Base-by-base conservation (phyloP, 805 yeast species). In the Clavispora santaluciae region DNA sequence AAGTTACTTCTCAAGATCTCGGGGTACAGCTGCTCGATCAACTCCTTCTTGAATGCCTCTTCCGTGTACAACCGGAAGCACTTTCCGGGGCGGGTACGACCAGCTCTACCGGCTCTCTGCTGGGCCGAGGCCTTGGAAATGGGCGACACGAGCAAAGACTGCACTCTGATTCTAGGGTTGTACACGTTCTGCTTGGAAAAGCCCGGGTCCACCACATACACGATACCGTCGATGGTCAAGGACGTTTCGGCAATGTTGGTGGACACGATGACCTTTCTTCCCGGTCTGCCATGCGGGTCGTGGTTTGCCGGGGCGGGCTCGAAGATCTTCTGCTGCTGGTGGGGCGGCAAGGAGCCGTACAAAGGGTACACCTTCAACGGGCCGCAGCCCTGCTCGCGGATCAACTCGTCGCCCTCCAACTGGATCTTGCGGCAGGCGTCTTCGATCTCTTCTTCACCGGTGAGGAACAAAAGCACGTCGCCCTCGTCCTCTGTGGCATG, bases 41-140 rank as follows among this genome's bases (percentile, higher is more conserved):
- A 73, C 62, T 93, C 98, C 59, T 86, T 85, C 59, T 88, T 81
- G 73, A 88, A 91, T 1, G 98, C 97, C 55, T 89, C 97, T 61
- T 93, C 97, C 1, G 99, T 93, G 68, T 91, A 91, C 40, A 91
- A 72, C 59, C 99, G 76, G 77, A 91, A 91, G 66, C 97, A 91
- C 64, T 93, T 91, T 59, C 99, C 99, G 12, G 98, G 96, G 57
- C 96, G 79, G 6, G 97, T 91, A 79, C 99, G 91, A 70, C 99
- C 99, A 41, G 99, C 99, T 77, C 99, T 86, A 77, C 99, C 99
- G 25, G 98, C 98, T 66, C 99, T 80, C 66, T 91, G 99, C 66
- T 91, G 96, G 1, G 99, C 96, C 36, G 95, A 83, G 0, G 99
- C 99, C 66, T 89, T 90, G 9, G 98, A 90, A 47, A 93, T 90